Conservation (phyloP, 2,329 filamentous ascomycete species). For the Scedosporium aurantiacum region DNA sequence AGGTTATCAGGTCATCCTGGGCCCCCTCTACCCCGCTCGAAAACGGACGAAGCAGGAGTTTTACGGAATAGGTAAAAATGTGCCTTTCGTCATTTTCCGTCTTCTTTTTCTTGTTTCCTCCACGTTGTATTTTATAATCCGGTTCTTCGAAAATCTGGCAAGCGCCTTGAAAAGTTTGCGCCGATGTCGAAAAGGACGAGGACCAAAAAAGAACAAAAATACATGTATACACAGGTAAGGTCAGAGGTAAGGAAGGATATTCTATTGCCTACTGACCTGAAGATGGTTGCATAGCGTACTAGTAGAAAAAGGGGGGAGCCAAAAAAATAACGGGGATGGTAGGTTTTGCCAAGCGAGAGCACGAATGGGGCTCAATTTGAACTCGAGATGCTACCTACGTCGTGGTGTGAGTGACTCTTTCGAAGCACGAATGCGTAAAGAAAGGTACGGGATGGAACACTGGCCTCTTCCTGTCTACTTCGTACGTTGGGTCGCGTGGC, state of each 20-base stretch:
- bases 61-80: not conserved
- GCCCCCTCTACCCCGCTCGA: not conserved
- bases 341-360: not conserved
- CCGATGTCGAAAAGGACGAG: not conserved
- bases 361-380: not conserved
- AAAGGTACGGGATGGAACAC: too few relatives aligned
- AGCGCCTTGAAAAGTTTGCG: not conserved
- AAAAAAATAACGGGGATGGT: not conserved
- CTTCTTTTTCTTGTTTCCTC: not conserved
- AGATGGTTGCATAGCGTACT: constrained; percentile 5
- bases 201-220: not conserved
- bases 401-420: not conserved
- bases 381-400: not conserved
- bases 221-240: constrained; percentile 5
- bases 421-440: not conserved
- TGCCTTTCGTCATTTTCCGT: constrained; percentile 20
- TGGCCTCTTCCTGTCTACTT: too few relatives aligned
- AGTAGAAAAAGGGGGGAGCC: not conserved
- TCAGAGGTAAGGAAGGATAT: constrained; percentile 5
- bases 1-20: not conserved
- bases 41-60: not conserved
- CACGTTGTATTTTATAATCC: not conserved
- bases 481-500: too few relatives aligned
- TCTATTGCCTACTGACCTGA: constrained; percentile 6
- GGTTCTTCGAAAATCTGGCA: not conserved